phyloP scores from a whole-genome alignment of 768 basidiomycete genomes.

The Naganishia friedmannii region DNA sequence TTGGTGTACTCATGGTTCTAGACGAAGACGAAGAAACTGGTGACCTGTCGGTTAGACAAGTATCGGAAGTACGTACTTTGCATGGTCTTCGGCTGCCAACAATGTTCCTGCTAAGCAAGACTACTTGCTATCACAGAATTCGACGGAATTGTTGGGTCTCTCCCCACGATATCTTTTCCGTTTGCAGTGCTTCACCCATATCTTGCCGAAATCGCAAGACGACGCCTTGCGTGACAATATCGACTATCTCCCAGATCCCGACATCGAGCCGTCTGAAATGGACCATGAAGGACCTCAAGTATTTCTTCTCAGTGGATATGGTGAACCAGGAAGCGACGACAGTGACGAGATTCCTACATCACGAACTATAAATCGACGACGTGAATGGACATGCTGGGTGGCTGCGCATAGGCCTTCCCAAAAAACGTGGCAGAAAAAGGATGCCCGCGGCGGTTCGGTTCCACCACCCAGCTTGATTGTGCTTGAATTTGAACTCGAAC shows the following conservation, averaged over 20 bases:
- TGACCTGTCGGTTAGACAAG: constrained; percentile 65
- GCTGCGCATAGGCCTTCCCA: constrained; percentile 51
- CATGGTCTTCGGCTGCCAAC: not conserved
- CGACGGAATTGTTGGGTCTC: constrained; percentile 69
- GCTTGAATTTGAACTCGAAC: constrained; percentile 76
- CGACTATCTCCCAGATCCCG: constrained; percentile 62
- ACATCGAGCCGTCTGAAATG: constrained; percentile 54
- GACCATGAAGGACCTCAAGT: constrained; percentile 53
- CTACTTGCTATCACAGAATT: constrained; percentile 58
- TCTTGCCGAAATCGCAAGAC: constrained; percentile 65
- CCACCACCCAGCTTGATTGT: constrained; percentile 57
- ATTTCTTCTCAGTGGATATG: constrained; percentile 69
- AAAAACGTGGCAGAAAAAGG: constrained; percentile 38
- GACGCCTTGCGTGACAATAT: constrained; percentile 71
- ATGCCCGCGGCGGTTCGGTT: constrained; percentile 58
- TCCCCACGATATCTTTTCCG: constrained; percentile 69
- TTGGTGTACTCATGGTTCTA: constrained; percentile 72
- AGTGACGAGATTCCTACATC: constrained; percentile 35
- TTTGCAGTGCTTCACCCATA: constrained; percentile 69
- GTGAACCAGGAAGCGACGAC: constrained; percentile 61
- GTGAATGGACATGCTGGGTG: constrained; percentile 52
- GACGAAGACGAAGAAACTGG: constrained; percentile 62
- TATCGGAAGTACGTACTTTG: constrained; percentile 65
- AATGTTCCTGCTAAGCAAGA: not conserved
- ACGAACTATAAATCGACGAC: constrained; percentile 31